A percentile compares a stretch with the other conserved stretches of the same genome.
Conservation (phyloP, 768 basidiomycete genomes). For the Rhizopogon rudus region DNA sequence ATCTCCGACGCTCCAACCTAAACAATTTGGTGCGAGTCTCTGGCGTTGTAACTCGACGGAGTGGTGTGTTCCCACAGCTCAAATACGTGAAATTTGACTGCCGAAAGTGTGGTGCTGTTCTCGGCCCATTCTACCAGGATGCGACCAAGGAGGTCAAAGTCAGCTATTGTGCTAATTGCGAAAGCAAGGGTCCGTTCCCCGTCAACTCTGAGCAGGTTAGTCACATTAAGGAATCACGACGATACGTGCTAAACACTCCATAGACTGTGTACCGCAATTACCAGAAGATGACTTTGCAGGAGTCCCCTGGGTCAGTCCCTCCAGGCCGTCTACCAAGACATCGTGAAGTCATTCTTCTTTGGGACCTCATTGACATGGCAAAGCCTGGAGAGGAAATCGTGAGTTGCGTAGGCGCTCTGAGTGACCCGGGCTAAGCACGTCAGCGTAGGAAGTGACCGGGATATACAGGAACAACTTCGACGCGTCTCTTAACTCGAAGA, state of each 20-base stretch:
- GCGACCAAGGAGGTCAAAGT: constrained; percentile 91
- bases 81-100: constrained; percentile 99
- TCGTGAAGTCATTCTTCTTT: constrained; percentile 92
- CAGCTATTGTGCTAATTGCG: constrained; percentile 92
- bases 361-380: constrained; percentile 97
- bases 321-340: constrained; percentile 96
- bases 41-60: constrained; percentile 93
- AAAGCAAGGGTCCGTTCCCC: constrained; percentile 90
- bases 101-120: constrained; percentile 85
- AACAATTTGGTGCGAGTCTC: constrained; percentile 95
- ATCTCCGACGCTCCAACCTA: constrained; percentile 86
- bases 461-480: constrained; percentile 99
- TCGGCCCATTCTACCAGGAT: constrained; percentile 98
- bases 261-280: constrained; percentile 98
- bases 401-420: constrained; percentile 25
- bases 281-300: constrained; percentile 98
- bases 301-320: constrained; percentile 96
- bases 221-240: not conserved
- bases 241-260: not conserved
- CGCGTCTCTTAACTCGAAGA: constrained; percentile 95
- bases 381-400: constrained; percentile 99
- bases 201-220: constrained; percentile 94
- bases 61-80: constrained; percentile 97
- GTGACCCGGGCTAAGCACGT: constrained; percentile 6
- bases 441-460: constrained; percentile 86